Conservation (phyloP, 257 asterid species). For the Nemophila menziesii region DNA sequence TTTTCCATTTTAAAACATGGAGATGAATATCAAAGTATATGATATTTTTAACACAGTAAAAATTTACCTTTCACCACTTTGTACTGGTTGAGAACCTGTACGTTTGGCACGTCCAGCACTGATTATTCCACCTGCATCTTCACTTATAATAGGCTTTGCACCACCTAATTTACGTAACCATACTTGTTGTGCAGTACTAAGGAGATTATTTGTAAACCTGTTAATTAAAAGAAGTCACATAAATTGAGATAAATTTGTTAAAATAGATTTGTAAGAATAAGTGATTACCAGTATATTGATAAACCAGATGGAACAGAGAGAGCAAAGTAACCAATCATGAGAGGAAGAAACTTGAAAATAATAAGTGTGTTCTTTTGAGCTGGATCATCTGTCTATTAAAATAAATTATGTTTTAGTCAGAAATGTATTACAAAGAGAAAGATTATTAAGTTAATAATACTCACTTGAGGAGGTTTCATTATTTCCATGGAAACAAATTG, state of each 20-base stretch:
- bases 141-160: conserved; percentile 73
- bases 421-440: conserved; percentile 9
- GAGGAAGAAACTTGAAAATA: conserved; percentile 86
- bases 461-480: conserved; percentile 99
- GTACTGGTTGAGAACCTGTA: conserved; percentile 42
- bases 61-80: conserved; percentile 80
- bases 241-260: too few species aligned
- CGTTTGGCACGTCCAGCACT: conserved; percentile 97
- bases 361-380: conserved; percentile 92
- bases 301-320: conserved; percentile 97
- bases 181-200: conserved; percentile 95
- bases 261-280: too few species aligned
- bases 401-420: conserved; percentile 24
- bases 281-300: conserved; percentile 82
- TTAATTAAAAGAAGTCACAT: conserved; percentile 6
- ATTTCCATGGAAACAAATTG: conserved; percentile 93
- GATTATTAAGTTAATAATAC: conserved; percentile 13
- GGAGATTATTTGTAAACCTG: conserved; percentile 92
- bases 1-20: conserved; percentile 14
- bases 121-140: conserved; percentile 88
- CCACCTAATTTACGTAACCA: conserved; percentile 97
- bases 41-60: not conserved
- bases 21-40: conserved; percentile 1
- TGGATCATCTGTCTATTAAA: conserved; percentile 91
- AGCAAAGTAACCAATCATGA: conserved; percentile 99